These are phyloP conservation scores for Solanum bulbocastanum DNA, from an alignment of 257 asterid species.

Conservation along the genomic window DNA sequence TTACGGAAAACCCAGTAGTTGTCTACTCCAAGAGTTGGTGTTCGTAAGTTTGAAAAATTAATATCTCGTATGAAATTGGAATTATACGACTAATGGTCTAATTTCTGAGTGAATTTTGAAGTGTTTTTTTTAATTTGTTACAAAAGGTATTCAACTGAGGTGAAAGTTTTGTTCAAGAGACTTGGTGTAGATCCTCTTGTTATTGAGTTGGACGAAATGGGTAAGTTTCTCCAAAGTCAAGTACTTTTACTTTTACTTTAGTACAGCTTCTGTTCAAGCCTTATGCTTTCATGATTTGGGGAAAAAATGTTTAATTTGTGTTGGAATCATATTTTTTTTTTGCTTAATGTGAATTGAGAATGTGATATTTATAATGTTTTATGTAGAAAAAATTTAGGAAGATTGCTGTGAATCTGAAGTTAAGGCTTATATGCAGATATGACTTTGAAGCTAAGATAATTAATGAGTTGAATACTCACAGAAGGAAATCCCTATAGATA, in stretches of 20 bases:
- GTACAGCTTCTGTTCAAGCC: background rate
- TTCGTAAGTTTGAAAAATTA: constrained; percentile 50
- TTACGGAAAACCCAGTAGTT: constrained; percentile 64
- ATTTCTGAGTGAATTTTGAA: background rate
- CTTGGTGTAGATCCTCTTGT: constrained; percentile 77
- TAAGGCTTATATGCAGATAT: background rate
- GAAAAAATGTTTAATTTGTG: background rate
- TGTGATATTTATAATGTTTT: background rate
- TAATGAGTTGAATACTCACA: background rate
- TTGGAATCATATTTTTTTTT: background rate
- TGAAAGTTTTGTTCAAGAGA: constrained; percentile 68
- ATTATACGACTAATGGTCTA: background rate
- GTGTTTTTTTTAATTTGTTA: background rate
- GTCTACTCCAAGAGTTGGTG: constrained; percentile 96
- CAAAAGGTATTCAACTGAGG: constrained; percentile 66
- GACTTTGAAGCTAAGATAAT: background rate
- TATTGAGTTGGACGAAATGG: constrained; percentile 76
- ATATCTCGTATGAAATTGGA: background rate
- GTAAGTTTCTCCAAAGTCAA: constrained; percentile 18
- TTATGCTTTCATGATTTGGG: background rate
- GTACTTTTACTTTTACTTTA: background rate
- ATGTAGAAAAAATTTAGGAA: background rate
- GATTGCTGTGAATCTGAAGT: background rate
- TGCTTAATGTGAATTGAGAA: background rate
- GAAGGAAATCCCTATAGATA: background rate